These are phyloP conservation scores for Pseudocercospora pini-densiflorae DNA, from an alignment of 2,329 filamentous ascomycete genomes.

Conservation along the genomic window DNA sequence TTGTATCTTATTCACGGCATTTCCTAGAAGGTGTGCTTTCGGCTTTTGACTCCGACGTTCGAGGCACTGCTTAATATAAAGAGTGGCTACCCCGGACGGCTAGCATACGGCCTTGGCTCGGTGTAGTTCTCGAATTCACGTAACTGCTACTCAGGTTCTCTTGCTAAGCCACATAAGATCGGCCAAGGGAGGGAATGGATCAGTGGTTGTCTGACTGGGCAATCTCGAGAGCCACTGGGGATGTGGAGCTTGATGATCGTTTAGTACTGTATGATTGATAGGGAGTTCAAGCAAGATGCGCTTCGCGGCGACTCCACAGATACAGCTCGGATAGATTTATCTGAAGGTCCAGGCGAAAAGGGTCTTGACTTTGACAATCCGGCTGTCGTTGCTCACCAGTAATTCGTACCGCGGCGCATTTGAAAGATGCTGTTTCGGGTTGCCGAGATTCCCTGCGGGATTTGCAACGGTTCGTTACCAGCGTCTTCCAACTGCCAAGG, in stretches of 20 bases:
- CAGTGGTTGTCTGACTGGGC: background rate
- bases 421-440: background rate
- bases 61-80: background rate
- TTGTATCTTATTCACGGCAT: background rate
- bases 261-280: background rate
- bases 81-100: background rate
- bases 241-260: background rate
- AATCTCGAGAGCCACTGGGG: background rate
- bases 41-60: background rate
- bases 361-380: background rate
- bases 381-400: background rate
- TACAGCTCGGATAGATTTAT: too few relatives aligned
- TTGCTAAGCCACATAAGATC: background rate
- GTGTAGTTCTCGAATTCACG: background rate
- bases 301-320: too few relatives aligned
- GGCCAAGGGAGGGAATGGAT: too few relatives aligned
- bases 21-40: background rate
- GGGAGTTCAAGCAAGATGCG: background rate
- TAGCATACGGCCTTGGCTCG: background rate
- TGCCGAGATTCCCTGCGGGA: background rate
- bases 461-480: slow-evolving; percentile 1
- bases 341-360: too few relatives aligned
- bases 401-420: background rate
- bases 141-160: background rate
- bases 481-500: background rate